phyloP scores from a whole-genome alignment of 2,329 filamentous ascomycete species.

The Epichloe scottii region DNA sequence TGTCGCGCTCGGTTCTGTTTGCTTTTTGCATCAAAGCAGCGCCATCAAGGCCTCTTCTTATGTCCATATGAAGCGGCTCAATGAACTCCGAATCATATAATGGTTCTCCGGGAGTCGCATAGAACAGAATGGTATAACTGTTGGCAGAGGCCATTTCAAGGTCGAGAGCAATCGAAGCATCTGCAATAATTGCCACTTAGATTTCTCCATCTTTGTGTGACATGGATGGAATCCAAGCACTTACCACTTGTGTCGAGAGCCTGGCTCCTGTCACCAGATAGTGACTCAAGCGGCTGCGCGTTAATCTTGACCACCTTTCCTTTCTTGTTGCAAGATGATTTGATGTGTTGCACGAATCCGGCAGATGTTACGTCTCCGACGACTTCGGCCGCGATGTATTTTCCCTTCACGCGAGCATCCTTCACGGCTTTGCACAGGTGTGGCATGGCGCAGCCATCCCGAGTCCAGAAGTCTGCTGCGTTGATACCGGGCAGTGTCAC shows the following conservation, averaged over 20 bases:
- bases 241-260: constrained; percentile 36
- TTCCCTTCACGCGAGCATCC: constrained; percentile 22
- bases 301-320: constrained; percentile 26
- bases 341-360: constrained; percentile 32
- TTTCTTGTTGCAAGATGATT: constrained; percentile 29
- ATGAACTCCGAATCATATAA: constrained; percentile 56
- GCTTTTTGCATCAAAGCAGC: constrained; percentile 20
- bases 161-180: constrained; percentile 38
- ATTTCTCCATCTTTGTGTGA: background rate
- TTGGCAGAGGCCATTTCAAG: constrained; percentile 27
- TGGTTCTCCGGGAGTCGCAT: constrained; percentile 45
- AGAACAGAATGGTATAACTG: constrained; percentile 65
- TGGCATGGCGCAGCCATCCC: constrained; percentile 38
- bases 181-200: constrained; percentile 14
- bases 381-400: constrained; percentile 44
- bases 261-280: constrained; percentile 30
- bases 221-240: constrained; percentile 6
- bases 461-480: constrained; percentile 50
- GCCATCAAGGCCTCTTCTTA: constrained; percentile 48
- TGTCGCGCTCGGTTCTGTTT: constrained; percentile 28
- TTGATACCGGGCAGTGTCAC: constrained; percentile 66
- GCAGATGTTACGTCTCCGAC: constrained; percentile 33
- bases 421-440: constrained; percentile 33
- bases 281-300: constrained; percentile 27
- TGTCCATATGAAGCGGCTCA: constrained; percentile 53